Conservation (phyloP, 495 filamentous ascomycete genomes). For the Aspergillus biplanus region DNA sequence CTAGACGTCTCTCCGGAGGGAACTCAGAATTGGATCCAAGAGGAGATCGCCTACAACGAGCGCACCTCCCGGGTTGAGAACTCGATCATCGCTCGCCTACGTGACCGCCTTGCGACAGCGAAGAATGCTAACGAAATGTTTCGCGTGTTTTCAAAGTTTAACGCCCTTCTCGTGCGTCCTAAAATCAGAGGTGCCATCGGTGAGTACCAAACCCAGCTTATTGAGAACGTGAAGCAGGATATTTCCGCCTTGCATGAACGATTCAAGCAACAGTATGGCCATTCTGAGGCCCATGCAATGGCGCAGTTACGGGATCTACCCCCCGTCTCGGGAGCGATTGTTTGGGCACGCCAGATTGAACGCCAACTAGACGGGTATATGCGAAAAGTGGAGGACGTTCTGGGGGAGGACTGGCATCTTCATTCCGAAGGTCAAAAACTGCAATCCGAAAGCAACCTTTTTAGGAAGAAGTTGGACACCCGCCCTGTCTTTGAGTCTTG, state of each 20-base stretch:
- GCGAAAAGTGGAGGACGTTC: conserved; percentile 94
- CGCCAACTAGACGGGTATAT: conserved; percentile 92
- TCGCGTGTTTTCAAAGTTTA: conserved; percentile 99
- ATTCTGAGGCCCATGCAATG: conserved; percentile 97
- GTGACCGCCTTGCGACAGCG: conserved; percentile 91
- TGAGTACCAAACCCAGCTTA: conserved; percentile 95
- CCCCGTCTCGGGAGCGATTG: conserved; percentile 93
- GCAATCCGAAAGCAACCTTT: conserved; percentile 82
- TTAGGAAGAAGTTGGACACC: conserved; percentile 95
- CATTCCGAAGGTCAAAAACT: conserved; percentile 95
- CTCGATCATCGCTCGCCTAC: conserved; percentile 92
- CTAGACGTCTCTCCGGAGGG: conserved; percentile 89
- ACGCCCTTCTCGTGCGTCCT: conserved; percentile 94
- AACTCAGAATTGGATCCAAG: conserved; percentile 85
- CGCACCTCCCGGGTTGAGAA: conserved; percentile 96
- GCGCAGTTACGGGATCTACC: conserved; percentile 93
- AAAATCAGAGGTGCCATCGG: conserved; percentile 97
- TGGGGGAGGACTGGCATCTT: conserved; percentile 90
- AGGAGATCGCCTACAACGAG: conserved; percentile 94
- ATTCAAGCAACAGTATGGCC: conserved; percentile 98
- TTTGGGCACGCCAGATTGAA: conserved; percentile 97
- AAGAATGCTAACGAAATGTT: conserved; percentile 99
- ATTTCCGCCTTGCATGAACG: conserved; percentile 91
- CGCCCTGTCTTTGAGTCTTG: conserved; percentile 92
- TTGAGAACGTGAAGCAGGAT: conserved; percentile 95